phyloP scores from a whole-genome alignment of 495 filamentous ascomycete genomes.

The Amorphotheca resinae region DNA sequence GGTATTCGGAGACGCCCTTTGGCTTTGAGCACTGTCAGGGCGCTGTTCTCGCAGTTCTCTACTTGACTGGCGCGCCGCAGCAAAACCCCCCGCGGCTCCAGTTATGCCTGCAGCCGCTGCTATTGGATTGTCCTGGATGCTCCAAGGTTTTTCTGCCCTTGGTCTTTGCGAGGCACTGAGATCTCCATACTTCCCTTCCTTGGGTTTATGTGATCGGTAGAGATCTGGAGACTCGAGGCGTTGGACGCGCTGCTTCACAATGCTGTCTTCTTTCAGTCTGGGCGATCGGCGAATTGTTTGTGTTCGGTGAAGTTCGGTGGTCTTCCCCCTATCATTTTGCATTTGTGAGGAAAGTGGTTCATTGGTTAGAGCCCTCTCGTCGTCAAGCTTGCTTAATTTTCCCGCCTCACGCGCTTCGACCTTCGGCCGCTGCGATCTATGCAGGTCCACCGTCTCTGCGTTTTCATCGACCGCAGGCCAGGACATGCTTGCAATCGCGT shows the following conservation, averaged over 20 bases:
- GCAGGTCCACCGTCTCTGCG: constrained; percentile 20
- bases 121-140: constrained; percentile 6
- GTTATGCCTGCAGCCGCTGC: constrained; percentile 10
- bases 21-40: constrained; percentile 13
- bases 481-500: constrained; percentile 32
- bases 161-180: constrained; percentile 10
- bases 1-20: constrained; percentile 30
- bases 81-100: constrained; percentile 15
- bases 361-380: not conserved
- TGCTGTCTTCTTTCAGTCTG: constrained; percentile 5
- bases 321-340: not conserved
- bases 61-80: constrained; percentile 15
- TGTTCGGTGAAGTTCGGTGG: constrained; percentile 10
- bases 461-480: constrained; percentile 42
- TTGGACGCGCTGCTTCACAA: constrained; percentile 15
- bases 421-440: constrained; percentile 13
- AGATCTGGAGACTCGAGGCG: constrained; percentile 17
- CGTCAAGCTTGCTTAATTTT: not conserved
- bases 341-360: not conserved
- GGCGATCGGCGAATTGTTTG: constrained; percentile 1
- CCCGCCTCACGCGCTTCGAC: not conserved
- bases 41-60: constrained; percentile 14
- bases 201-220: constrained; percentile 1
- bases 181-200: constrained; percentile 15
- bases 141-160: constrained; percentile 14